phyloP scores from a whole-genome alignment of 2,329 filamentous ascomycete genomes.

The Simplicillium aogashimaense region DNA sequence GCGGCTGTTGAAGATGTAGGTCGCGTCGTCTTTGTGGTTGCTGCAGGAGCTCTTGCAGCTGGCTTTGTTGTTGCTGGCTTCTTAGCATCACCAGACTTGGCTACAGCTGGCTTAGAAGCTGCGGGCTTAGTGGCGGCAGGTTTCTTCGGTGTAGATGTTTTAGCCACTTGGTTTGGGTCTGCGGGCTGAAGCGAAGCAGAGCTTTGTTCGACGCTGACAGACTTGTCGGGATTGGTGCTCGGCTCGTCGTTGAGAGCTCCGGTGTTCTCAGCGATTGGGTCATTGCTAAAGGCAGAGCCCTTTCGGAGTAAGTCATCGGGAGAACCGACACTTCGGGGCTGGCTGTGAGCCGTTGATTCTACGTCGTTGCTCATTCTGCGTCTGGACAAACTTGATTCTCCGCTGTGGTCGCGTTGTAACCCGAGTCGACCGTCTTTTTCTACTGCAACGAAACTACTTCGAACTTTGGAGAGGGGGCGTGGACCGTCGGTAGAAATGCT shows the following conservation, averaged over 20 bases:
- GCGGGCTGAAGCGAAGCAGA: conserved; percentile 19
- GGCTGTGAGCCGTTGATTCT: conserved; percentile 19
- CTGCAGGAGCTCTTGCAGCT: conserved; percentile 16
- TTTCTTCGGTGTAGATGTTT: conserved; percentile 1
- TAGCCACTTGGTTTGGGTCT: conserved; percentile 12
- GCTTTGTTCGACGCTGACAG: conserved; percentile 26
- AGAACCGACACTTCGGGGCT: conserved; percentile 4
- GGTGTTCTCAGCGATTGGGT: conserved; percentile 9
- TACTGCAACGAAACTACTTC: conserved; percentile 65
- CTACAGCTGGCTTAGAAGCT: conserved; percentile 11
- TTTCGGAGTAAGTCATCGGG: conserved; percentile 16
- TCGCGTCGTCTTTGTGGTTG: conserved; percentile 16
- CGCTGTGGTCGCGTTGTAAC: conserved; percentile 30
- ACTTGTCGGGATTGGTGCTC: conserved; percentile 28
- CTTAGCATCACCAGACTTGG: no score
- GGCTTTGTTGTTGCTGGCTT: conserved; percentile 19
- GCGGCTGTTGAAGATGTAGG: conserved; percentile 19
- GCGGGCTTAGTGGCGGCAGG: conserved; percentile 1
- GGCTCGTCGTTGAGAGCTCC: conserved; percentile 21
- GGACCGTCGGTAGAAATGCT: conserved; percentile 31
- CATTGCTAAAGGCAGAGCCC: conserved; percentile 20
- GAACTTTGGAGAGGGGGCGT: conserved; percentile 63
- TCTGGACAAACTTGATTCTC: conserved; percentile 26
- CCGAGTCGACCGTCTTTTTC: conserved; percentile 54
- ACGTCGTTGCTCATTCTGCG: conserved; percentile 25